Evolutionary conservation across 1,284 basidiomycete genomes (phyloP).

Genomic region (Ustilago tritici): DNA sequence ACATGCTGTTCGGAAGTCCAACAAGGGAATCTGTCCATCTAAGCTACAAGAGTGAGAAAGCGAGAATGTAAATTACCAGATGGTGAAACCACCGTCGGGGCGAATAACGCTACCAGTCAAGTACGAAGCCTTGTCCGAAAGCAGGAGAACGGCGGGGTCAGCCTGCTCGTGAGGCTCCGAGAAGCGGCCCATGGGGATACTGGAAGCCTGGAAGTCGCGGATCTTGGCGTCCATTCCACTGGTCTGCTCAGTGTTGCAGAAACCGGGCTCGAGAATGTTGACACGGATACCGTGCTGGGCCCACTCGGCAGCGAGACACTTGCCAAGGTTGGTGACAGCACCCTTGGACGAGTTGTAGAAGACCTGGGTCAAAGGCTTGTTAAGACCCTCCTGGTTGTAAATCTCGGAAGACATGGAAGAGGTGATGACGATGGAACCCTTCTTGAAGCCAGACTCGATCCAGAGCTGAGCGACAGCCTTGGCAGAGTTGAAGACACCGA

Average conservation of each 20-base stretch:
- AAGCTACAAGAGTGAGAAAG: not conserved
- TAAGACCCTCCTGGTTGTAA: slow-evolving; percentile 68
- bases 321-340: slow-evolving; percentile 69
- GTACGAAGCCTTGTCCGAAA: slow-evolving; percentile 67
- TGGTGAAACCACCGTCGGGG: slow-evolving; percentile 68
- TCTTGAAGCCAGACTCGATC: slow-evolving; percentile 67
- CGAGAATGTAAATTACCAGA: slow-evolving; percentile 54
- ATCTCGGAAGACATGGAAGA: slow-evolving; percentile 69
- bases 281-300: slow-evolving; percentile 68
- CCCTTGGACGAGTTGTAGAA: slow-evolving; percentile 70
- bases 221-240: slow-evolving; percentile 67
- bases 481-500: slow-evolving; percentile 69
- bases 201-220: slow-evolving; percentile 67
- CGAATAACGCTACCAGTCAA: slow-evolving; percentile 62
- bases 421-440: slow-evolving; percentile 69
- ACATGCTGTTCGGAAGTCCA: slow-evolving; percentile 3
- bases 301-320: slow-evolving; percentile 69
- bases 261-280: slow-evolving; percentile 68
- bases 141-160: slow-evolving; percentile 63
- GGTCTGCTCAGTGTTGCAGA: slow-evolving; percentile 70
- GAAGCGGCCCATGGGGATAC: slow-evolving; percentile 68
- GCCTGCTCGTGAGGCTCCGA: slow-evolving; percentile 69
- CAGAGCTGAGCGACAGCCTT: slow-evolving; percentile 69
- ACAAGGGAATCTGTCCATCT: not conserved
- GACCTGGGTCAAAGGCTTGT: slow-evolving; percentile 67